Evolutionary conservation across 1,139 yeast genomes (phyloP), one percentile per base, ranked within the genome.

Genomic region (Pichia sp.): DNA sequence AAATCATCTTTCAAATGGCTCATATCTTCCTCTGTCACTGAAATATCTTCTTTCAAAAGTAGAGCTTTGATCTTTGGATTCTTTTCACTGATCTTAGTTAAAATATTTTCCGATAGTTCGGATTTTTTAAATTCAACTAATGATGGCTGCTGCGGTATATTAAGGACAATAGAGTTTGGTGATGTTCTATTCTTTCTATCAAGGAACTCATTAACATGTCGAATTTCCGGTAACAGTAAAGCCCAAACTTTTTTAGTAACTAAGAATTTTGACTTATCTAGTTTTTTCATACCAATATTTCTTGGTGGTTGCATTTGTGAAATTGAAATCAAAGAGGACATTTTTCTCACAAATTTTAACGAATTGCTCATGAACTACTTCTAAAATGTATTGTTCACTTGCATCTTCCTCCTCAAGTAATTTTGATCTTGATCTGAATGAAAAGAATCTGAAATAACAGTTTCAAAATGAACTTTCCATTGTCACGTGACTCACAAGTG

Each of bases 161-260:
- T 71, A 21, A 86, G 60, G 17, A 84, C 67, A 52, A 81, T 84
- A 8, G 36, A 33, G 6, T 72, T 24, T 21, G 20, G n/a, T 21
- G 32, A 9, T 9, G 19, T 21, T 38, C 35, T 38, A 8, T 31
- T 40, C 18, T 44, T 46, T 18, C 41, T 41, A 9, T 44, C 46
- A 18, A 74, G 73, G 56, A 77, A 77, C 6, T 56, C 56, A 9
- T 84, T 80, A 20, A 82, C 66, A 45, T 65, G 62, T 38, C 72
- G 69, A 0, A 93, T 86, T 43, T 86, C 78, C 2, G 80, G 77
- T 53, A 89, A 77, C 39, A 69, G 62, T 1, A 89, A 86, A 14
- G 78, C 82, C 49, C 83, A 73, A 19, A 86, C 64, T 1, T 77
- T 72, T 5, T 83, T 64, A 11, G 68, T 65, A 24, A 68, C 69